Base-by-base conservation (phyloP, 768 basidiomycete genomes). In the Naganishia friedmannii region DNA sequence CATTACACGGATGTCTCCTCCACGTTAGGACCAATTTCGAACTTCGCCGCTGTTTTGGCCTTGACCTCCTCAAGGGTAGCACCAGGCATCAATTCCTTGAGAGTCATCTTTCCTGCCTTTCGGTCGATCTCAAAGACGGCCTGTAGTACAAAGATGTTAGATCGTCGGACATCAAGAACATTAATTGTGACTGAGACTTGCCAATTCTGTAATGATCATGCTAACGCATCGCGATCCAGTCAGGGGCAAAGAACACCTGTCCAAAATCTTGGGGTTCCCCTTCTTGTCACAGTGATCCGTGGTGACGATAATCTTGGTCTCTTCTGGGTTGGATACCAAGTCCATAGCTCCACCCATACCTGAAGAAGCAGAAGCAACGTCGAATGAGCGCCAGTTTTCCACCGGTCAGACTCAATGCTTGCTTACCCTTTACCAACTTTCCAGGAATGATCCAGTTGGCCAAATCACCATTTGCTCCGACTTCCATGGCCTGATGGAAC, bases 391-490 rank as follows among this genome's bases (percentile, higher is more conserved):
- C 3, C 34, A 12, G 21, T 26, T n/a, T n/a, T n/a, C n/a, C n/a
- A 17, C 39, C 28, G 8, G 23, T 9, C 13, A 23, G 10, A 31
- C 21, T 9, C 15, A 28, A 39, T 29, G 15, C 42, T 55, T 39
- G 39, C 60, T 45, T 45, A 63, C 71, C 70, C 66, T 74, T 74
- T 58, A 74, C 72, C 28, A 74, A 65, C 83, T 95, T 94, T 21
- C 93, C 93, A 0, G 93, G 93, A 76, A 95, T 92, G 92, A 95
- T 96, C 79, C 92, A 96, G 83, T 96, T 96, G 66, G 93, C 93
- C 73, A 96, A 90, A 78, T 96, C 93, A 53, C 77, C 92, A 0
- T 87, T 87, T 72, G 90, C 88, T 3, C 91, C 92, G 67, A 96
- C 93, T 85, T 96, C 88, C 90, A 95, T 91, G 28, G 72, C 68